Evolutionary conservation across 371 early-diverging fungal genomes (phyloP), one percentile per base, ranked within the genome.

Genomic region (Coemansia sp.): DNA sequence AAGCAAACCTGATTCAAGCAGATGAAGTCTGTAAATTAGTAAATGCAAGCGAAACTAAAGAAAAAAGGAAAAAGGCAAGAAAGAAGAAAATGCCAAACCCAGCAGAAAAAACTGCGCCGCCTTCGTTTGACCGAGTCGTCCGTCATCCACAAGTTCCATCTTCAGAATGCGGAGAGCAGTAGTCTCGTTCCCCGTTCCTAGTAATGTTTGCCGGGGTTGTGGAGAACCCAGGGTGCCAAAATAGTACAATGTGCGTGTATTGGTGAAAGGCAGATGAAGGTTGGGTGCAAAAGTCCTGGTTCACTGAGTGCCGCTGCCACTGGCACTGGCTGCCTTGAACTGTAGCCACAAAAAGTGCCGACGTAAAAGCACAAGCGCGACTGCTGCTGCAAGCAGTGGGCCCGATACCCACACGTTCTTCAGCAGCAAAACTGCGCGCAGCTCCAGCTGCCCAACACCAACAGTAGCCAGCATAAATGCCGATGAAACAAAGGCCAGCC

Each of bases 401-500:
- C 71, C 75, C 1, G 67, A 70, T 1, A 61, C 61, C 64, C 58
- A 71, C 71, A 67, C 64, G 61, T 58, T 63, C 56, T 60, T 44
- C 21, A 75, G 53, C 60, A 75, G 41, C 2, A 75, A 23, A 24
- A 75, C 61, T 5, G 64, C 61, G 3, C 75, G 75, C 40, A 75
- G 66, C 46, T 75, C 76, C 62, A 75, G 61, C 65, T 75, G 76
- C 2, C 76, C 76, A 17, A 75, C 60, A 1, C 76, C 65, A 49
- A 75, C 40, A 2, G 71, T 75, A 2, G 76, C 76, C 24, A 75
- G 48, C 12, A 75, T 52, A 58, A 75, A 75, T n/a, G 76, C 61
- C 28, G 62, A 61, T 12, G 61, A 28, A 39, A 67, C 68, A 49
- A 71, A 67, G 17, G 57, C 64, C 52, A 71, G 57, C 2, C 75